These are phyloP conservation scores for Actinomortierella wolfii DNA, from an alignment of 371 early-diverging fungal species.

Conservation along the genomic window DNA sequence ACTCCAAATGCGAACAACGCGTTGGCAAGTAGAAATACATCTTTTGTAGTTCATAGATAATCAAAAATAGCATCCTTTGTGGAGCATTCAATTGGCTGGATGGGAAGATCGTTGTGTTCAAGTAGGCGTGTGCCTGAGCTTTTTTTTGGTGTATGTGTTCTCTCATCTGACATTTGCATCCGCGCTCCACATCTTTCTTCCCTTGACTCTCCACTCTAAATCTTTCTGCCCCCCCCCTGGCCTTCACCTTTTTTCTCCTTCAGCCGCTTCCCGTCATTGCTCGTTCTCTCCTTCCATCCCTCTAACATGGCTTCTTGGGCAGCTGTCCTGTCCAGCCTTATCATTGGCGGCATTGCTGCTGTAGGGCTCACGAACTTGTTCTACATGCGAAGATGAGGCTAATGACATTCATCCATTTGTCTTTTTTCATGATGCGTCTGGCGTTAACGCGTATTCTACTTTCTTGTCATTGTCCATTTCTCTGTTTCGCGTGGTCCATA, in stretches of 20 bases:
- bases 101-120: too few relatives aligned
- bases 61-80: too few relatives aligned
- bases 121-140: too few relatives aligned
- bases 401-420: too few relatives aligned
- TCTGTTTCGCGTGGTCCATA: background rate
- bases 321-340: slow-evolving; percentile 28
- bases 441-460: background rate
- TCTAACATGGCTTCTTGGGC: slow-evolving; percentile 21
- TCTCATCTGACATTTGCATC: too few relatives aligned
- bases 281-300: background rate
- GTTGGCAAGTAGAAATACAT: slow-evolving; percentile 58
- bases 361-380: slow-evolving; percentile 9
- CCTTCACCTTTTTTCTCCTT: background rate
- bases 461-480: background rate
- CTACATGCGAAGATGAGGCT: background rate
- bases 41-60: too few relatives aligned
- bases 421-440: background rate
- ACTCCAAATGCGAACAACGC: slow-evolving; percentile 58
- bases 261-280: background rate
- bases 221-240: background rate
- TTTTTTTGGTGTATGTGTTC: too few relatives aligned
- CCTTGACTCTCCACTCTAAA: background rate
- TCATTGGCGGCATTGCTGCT: slow-evolving; percentile 28
- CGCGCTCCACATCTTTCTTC: background rate
- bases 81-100: too few relatives aligned